Evolutionary conservation across 2,329 filamentous ascomycete genomes (phyloP), one percentile per base, ranked within the genome.

Genomic region (Hymenoscyphus salicellus): DNA sequence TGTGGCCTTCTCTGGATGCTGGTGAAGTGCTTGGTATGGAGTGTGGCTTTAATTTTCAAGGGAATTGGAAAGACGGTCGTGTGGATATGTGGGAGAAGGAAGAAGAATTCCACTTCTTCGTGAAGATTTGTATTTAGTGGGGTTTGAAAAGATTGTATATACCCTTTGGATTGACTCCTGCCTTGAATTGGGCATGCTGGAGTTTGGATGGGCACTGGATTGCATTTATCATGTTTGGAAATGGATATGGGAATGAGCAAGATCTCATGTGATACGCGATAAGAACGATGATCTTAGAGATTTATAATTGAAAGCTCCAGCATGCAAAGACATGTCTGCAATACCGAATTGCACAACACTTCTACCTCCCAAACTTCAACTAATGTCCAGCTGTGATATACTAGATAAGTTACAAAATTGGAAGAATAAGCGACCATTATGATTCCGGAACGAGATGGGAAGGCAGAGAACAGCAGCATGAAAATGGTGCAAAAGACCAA

Each of bases 11-110:
- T 84, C 10, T 82, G 81, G 66, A 81, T 82, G 61, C 70, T 82
- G 14, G 83, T 88, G 72, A 87, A 86, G 73, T 84, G 80, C 70
- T 74, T 85, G 41, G 81, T 88, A 58, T 89, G 86, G 85, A 73
- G 81, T 16, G 74, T 87, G 59, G 84, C 83, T n/a, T 73, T 86
- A 28, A 73, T 77, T 3, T 83, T 88, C 71, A 86, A 84, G 76
- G 81, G 81, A 58, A 66, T 84, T 10, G 78, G 79, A 61, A 79
- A 79, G 43, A 75, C 85, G n/a, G 77, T 85, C 60, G 79, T 81
- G 62, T 77, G 81, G 8, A 66, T 86, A 66, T 61, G 60, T 56
- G 60, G 43, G n/a, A 55, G 33, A 28, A 82, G 82, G 62, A 82
- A 77, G 20, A 63, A 63, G 41, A 58, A 58, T 14, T 30, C 41